phyloP scores from a whole-genome alignment of 805 yeast genomes.

The Torulaspora microellipsoides region DNA sequence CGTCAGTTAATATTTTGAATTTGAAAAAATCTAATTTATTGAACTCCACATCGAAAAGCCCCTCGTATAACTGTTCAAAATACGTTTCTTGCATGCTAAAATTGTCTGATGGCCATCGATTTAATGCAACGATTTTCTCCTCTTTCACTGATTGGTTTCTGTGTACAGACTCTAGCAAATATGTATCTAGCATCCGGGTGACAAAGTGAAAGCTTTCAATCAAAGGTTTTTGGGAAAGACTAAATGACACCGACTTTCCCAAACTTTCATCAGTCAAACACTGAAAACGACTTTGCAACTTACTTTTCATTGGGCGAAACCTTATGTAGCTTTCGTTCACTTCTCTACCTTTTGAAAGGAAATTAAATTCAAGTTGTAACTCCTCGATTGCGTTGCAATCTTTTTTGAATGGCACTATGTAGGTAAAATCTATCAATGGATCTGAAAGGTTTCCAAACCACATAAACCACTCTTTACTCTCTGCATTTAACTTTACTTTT shows the following conservation, averaged over 20 bases:
- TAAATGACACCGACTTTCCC: not conserved
- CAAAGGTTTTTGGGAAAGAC: too few relatives aligned
- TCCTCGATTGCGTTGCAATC: too few relatives aligned
- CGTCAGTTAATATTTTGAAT: not conserved
- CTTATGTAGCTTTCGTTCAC: too few relatives aligned
- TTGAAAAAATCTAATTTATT: constrained; percentile 22
- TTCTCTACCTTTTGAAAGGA: too few relatives aligned
- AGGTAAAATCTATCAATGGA: too few relatives aligned
- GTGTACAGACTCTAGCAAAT: too few relatives aligned
- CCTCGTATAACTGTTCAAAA: constrained; percentile 3
- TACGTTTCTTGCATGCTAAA: not conserved
- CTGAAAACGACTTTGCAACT: not conserved
- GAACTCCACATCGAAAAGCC: constrained; percentile 16
- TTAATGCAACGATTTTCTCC: not conserved
- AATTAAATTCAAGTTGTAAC: too few relatives aligned
- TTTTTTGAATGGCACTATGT: too few relatives aligned
- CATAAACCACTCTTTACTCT: constrained; percentile 1
- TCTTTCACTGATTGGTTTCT: not conserved
- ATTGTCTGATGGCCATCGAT: too few relatives aligned
- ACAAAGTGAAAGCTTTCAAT: too few relatives aligned
- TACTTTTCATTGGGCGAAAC: not conserved
- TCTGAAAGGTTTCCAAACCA: not conserved
- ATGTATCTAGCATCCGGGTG: too few relatives aligned
- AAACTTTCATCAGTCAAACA: not conserved
- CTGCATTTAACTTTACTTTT: constrained; percentile 1